Percentiles rank a stretch among this genome's conserved stretches.
phyloP scores from a whole-genome alignment of 1,139 yeast species.

The Scheffersomyces titani region DNA sequence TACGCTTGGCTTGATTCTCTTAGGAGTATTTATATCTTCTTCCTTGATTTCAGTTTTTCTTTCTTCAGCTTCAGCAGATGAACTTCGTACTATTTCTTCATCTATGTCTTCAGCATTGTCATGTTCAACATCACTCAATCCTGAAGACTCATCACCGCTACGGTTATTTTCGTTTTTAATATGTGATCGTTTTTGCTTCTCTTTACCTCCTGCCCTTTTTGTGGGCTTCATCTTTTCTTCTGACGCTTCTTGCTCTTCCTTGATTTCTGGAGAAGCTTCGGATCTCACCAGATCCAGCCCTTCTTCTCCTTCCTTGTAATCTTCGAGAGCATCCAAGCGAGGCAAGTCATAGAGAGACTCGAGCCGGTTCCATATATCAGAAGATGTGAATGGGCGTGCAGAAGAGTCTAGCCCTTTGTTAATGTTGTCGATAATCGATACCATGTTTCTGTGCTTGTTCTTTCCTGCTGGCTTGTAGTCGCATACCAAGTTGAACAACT shows the following conservation, averaged over 20 bases:
- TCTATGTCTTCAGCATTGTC: conserved; percentile 1
- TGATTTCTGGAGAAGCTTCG: not conserved
- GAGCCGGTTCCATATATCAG: conserved; percentile 63
- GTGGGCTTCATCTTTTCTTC: not conserved
- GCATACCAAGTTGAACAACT: conserved; percentile 64
- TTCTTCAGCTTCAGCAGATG: not conserved
- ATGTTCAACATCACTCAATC: conserved; percentile 9
- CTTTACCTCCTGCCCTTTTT: not conserved
- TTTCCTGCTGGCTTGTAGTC: conserved; percentile 67
- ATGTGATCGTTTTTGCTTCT: not conserved
- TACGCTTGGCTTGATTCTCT: not conserved
- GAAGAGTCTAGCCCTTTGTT: conserved; percentile 30
- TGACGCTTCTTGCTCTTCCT: not conserved
- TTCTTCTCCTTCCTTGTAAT: conserved; percentile 11
- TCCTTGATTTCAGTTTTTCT: conserved; percentile 1
- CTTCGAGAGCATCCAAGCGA: conserved; percentile 56
- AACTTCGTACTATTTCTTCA: not conserved
- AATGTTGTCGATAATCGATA: conserved; percentile 52
- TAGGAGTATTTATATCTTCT: conserved; percentile 1
- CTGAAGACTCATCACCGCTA: conserved; percentile 8
- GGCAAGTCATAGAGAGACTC: conserved; percentile 54
- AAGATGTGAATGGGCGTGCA: conserved; percentile 36
- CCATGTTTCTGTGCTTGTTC: conserved; percentile 61
- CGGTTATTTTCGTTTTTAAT: conserved; percentile 1
- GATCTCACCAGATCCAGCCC: not conserved